Evolutionary conservation across 2,329 filamentous ascomycete species (phyloP).

Genomic region (Clarireedia homoeocarpa): DNA sequence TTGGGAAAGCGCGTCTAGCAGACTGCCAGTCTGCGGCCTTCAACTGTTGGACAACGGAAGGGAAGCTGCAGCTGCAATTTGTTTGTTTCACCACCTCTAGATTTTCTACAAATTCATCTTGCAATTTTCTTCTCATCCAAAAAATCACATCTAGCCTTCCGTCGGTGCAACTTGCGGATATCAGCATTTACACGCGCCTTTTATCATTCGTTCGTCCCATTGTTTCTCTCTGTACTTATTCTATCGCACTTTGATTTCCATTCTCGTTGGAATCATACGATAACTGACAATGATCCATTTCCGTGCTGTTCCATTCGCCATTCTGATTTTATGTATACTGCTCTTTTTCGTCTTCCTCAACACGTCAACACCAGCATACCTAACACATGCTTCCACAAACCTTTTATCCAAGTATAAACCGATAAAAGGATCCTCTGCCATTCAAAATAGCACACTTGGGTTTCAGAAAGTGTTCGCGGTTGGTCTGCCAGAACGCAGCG

Average conservation of each 20-base stretch:
- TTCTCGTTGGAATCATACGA: background rate
- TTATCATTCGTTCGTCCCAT: background rate
- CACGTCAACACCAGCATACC: conserved; percentile 4
- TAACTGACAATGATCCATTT: conserved; percentile 4
- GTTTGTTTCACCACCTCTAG: too few species aligned
- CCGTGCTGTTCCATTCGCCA: background rate
- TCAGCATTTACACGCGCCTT: too few species aligned
- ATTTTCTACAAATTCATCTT: too few species aligned
- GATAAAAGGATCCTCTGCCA: background rate
- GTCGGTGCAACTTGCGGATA: too few species aligned
- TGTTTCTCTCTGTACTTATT: background rate
- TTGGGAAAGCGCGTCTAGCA: too few species aligned
- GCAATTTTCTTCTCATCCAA: too few species aligned
- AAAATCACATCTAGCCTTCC: too few species aligned
- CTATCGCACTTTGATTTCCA: too few species aligned
- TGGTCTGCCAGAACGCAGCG: conserved; percentile 38
- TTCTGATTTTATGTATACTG: background rate
- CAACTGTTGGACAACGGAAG: too few species aligned
- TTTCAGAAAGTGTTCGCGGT: conserved; percentile 41
- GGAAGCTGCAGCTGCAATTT: too few species aligned
- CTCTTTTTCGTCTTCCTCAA: conserved; percentile 5
- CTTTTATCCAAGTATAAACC: conserved; percentile 3
- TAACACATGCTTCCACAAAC: background rate
- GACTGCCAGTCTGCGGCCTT: too few species aligned
- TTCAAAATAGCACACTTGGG: background rate